These are phyloP conservation scores for Rhynchospora tenuis DNA, from an alignment of 176 grass and related monocot genomes.

Conservation along the genomic window DNA sequence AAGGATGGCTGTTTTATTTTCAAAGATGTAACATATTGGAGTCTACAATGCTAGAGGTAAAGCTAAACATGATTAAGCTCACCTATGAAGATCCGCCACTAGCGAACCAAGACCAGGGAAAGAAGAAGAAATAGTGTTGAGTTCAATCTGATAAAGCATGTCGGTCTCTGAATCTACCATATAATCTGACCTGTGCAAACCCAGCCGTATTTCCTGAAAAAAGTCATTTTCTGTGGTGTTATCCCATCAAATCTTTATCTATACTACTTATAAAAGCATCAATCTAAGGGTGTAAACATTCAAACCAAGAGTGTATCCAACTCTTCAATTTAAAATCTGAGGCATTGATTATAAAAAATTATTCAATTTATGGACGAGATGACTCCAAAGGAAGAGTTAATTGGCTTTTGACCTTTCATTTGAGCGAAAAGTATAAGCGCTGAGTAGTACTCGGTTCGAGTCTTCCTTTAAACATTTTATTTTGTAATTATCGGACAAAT, in stretches of 20 bases:
- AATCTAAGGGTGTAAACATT: too few species aligned
- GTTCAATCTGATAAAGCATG: slow-evolving; percentile 87
- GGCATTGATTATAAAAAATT: too few species aligned
- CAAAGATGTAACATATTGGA: not conserved
- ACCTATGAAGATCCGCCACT: slow-evolving; percentile 91
- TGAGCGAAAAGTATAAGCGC: too few species aligned
- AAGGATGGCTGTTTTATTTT: not conserved
- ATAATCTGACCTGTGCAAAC: slow-evolving; percentile 95
- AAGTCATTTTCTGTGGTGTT: slow-evolving; percentile 11
- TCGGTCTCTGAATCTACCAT: slow-evolving; percentile 93
- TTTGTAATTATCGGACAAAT: too few species aligned
- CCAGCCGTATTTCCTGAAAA: slow-evolving; percentile 83
- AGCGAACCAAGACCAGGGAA: slow-evolving; percentile 87
- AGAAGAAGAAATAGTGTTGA: slow-evolving; percentile 90
- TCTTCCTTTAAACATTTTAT: too few species aligned
- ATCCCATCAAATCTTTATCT: not conserved
- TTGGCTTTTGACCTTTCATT: too few species aligned
- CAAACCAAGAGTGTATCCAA: too few species aligned
- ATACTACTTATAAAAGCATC: too few species aligned
- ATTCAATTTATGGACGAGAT: too few species aligned
- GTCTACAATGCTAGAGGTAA: not conserved
- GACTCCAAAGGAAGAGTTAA: too few species aligned
- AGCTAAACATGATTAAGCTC: slow-evolving; percentile 18
- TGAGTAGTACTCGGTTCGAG: too few species aligned
- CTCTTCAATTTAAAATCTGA: too few species aligned